Base-by-base conservation (phyloP, 108 stramenopile genomes). In the Nannochloropsis gaditana region DNA sequence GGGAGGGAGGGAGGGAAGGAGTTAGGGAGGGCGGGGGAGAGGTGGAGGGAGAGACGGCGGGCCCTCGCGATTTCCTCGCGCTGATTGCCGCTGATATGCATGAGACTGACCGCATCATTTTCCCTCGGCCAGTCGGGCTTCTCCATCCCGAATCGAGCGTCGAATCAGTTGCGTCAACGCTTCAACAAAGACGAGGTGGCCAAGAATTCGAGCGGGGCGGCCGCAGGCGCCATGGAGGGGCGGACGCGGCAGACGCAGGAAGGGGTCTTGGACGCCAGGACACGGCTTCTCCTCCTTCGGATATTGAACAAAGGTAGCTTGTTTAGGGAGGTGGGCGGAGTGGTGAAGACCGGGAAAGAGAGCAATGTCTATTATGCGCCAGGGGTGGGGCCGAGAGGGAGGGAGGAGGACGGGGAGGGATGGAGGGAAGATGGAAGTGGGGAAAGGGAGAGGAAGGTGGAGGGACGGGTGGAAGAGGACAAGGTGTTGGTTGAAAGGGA, bases 321-420 rank as follows among this genome's bases (percentile, higher is more conserved):
- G 0, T 43, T 89, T 3, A 79, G 43, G 9, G 83, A 83, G 59
- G 87, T 92, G 31, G 84, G 90, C 59, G 91, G 91, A 2, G 84
- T 81, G 31, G 89, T 92, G 17, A 88, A 88, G 79, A 91, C 91
- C 1, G 91, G 91, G 11, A 92, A 92, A 85, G 91, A 92, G 88
- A 90, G 90, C 41, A 43, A 80, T 45, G 89, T 92, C 9, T 91
- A 79, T 80, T 87, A 91, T 82, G 91, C 91, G 9, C 81, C 84
- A 79, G 41, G 47, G 82, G 11, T 21, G 73, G 79, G 86, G 50
- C 2, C 43, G 11, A 9, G 19, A 21, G 42, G n/a, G 31, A 17
- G 83, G 5, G 2, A 21, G 83, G 19, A 44, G 10, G 10, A 15
- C 31, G 44, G 2, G 11, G 21, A 9, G 45, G 42, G n/a, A 43